Percentiles rank a stretch among this genome's conserved stretches.
These are phyloP conservation scores for Suillus weaverae DNA, from an alignment of 768 basidiomycete genomes.

Conservation along the genomic window DNA sequence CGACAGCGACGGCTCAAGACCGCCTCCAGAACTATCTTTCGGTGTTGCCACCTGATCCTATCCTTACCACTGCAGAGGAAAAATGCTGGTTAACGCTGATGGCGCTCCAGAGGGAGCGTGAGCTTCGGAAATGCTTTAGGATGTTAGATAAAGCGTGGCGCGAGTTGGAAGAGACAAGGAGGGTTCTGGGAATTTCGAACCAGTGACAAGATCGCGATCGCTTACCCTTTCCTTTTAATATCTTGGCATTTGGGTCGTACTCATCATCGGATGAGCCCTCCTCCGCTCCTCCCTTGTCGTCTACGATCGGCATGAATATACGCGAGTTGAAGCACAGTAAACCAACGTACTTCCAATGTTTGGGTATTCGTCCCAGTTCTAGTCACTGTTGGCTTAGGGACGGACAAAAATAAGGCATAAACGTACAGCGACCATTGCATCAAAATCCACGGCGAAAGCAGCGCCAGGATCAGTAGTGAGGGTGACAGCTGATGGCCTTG, in stretches of 20 bases:
- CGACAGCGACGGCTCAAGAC: no score
- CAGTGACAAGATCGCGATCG: background rate
- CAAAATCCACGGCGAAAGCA: constrained; percentile 57
- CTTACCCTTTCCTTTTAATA: constrained; percentile 28
- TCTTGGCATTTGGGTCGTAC: constrained; percentile 43
- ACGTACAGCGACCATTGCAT: constrained; percentile 62
- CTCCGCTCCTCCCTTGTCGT: constrained; percentile 10
- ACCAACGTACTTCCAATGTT: constrained; percentile 43
- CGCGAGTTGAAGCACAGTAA: constrained; percentile 3
- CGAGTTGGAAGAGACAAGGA: no score
- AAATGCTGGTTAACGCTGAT: no score
- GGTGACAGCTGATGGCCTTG: constrained; percentile 51
- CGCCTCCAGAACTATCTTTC: no score
- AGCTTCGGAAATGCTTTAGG: no score
- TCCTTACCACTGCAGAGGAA: no score
- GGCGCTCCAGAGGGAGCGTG: no score
- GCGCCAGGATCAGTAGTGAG: constrained; percentile 51
- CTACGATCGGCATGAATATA: background rate
- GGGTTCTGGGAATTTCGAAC: no score
- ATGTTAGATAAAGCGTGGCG: no score
- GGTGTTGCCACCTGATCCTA: no score
- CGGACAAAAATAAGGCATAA: background rate
- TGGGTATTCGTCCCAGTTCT: constrained; percentile 68
- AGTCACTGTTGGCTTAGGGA: constrained; percentile 1
- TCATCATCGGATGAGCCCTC: constrained; percentile 48